These are phyloP conservation scores for Chloris gayana DNA, from an alignment of 176 grass and related monocot genomes.

Conservation along the genomic window DNA sequence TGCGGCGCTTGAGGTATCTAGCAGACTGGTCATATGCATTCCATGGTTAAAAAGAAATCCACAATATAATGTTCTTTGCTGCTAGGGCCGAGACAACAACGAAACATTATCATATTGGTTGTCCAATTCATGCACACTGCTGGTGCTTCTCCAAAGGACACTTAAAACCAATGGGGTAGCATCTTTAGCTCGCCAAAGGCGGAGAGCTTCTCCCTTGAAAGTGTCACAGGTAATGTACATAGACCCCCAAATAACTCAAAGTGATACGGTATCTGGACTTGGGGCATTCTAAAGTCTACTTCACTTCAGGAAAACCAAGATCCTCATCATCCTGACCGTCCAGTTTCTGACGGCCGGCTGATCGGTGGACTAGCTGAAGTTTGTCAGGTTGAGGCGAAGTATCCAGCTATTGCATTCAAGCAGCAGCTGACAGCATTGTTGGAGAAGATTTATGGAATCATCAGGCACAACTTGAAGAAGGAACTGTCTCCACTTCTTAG, in stretches of 20 bases:
- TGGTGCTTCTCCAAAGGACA: conserved; percentile 63
- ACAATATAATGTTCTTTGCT: conserved; percentile 1
- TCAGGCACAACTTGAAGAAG: conserved; percentile 73
- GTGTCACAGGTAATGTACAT: conserved; percentile 37
- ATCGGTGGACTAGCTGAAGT: conserved; percentile 43
- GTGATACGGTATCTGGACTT: neutral
- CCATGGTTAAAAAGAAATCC: neutral
- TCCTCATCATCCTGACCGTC: conserved; percentile 36
- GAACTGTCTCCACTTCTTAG: conserved; percentile 65
- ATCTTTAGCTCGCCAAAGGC: conserved; percentile 55
- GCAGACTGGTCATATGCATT: neutral
- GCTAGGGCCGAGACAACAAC: conserved; percentile 51
- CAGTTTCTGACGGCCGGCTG: conserved; percentile 48
- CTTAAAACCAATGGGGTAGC: conserved; percentile 52
- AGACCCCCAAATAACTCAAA: neutral
- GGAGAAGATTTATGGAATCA: conserved; percentile 79
- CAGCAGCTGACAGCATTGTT: conserved; percentile 69
- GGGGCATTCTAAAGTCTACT: neutral
- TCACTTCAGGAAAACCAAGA: conserved; percentile 44
- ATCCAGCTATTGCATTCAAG: conserved; percentile 73
- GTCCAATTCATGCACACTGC: conserved; percentile 67
- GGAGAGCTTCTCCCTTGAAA: conserved; percentile 48
- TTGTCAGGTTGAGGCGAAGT: conserved; percentile 73
- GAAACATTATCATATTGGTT: conserved; percentile 67
- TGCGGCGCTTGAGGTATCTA: conserved; percentile 49